Percentiles rank a stretch among this genome's conserved stretches.
These are phyloP conservation scores for Diaporthe amygdali DNA, from an alignment of 2,329 filamentous ascomycete genomes.

Conservation along the genomic window DNA sequence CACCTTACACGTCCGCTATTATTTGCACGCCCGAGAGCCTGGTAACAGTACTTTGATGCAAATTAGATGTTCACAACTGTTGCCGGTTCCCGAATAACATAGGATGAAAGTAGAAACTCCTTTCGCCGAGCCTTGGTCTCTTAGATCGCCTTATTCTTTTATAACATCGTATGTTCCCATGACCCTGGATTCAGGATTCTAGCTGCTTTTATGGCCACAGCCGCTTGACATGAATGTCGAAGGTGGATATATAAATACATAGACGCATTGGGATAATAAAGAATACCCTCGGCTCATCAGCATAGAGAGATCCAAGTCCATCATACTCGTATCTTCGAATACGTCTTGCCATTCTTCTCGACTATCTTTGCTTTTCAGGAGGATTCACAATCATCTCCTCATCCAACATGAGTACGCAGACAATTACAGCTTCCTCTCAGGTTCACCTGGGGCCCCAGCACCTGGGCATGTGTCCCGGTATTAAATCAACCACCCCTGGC, in stretches of 20 bases:
- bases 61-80: neutral
- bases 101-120: neutral
- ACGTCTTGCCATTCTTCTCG: neutral
- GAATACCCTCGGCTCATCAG: neutral
- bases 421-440: neutral
- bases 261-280: too few species aligned
- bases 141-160: neutral
- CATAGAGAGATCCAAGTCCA: neutral
- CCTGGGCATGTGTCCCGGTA: neutral
- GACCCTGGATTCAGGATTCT: neutral
- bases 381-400: too few species aligned
- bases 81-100: neutral
- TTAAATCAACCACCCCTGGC: neutral
- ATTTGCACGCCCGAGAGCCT: neutral
- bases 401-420: neutral
- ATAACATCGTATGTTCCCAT: neutral
- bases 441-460: neutral
- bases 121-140: neutral
- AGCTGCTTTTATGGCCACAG: too few species aligned
- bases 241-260: neutral
- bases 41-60: neutral
- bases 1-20: too few species aligned
- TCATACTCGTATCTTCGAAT: neutral
- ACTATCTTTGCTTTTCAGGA: too few species aligned
- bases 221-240: neutral